Conservation (phyloP, 345 rosid genomes). For the Hypericum androsaemum region DNA sequence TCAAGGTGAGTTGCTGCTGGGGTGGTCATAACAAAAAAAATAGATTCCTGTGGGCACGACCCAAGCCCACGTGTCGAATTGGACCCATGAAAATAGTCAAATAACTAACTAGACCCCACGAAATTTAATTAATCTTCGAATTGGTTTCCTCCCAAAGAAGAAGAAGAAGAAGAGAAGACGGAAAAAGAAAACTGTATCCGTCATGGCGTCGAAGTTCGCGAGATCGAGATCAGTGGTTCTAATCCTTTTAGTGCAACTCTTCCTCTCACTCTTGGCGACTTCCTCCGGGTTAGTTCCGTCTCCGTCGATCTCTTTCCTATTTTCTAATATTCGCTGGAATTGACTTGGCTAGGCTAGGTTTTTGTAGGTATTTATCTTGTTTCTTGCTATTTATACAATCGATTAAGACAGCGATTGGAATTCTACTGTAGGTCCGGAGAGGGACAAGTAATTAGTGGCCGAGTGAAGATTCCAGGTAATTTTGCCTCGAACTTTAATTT, state of each 20-base stretch:
- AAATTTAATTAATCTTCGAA: no score
- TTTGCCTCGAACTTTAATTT: neutral
- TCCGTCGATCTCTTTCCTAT: no score
- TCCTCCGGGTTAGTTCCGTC: constrained; percentile 33
- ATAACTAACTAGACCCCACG: no score
- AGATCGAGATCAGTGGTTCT: constrained; percentile 28
- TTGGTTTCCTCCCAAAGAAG: no score
- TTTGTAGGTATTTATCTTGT: neutral
- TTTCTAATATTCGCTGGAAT: no score
- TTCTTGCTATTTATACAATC: neutral
- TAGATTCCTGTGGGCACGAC: no score
- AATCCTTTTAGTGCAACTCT: constrained; percentile 21
- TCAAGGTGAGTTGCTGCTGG: no score
- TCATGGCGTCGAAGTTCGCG: constrained; percentile 32
- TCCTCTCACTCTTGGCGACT: constrained; percentile 27
- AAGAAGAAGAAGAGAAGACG: no score
- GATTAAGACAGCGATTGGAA: no score
- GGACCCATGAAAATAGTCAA: no score
- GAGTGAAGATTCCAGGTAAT: constrained; percentile 61
- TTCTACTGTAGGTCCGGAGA: constrained; percentile 43
- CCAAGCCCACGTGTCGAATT: no score
- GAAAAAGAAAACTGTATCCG: constrained; percentile 1
- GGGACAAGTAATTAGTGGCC: constrained; percentile 64
- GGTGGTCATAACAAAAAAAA: no score
- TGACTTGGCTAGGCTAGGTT: neutral